Evolutionary conservation across 768 basidiomycete species (phyloP).

Genomic region (Boletellus sp.): DNA sequence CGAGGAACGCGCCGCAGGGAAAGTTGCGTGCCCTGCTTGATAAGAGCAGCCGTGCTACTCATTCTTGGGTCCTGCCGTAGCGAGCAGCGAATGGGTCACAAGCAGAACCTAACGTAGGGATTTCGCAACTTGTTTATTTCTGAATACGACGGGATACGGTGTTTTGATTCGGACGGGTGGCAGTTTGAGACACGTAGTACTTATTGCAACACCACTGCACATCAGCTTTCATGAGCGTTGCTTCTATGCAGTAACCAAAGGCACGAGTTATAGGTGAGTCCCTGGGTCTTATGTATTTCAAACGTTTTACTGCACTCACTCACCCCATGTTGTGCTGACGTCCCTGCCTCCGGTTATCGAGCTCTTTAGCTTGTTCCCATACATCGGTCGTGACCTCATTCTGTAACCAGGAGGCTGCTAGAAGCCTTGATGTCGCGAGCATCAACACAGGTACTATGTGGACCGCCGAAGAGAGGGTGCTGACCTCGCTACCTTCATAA

Average conservation of each 20-base stretch:
- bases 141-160: constrained; percentile 6
- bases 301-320: not conserved
- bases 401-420: constrained; percentile 60
- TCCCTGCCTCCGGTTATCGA: constrained; percentile 46
- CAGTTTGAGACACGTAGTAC: not conserved
- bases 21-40: constrained; percentile 22
- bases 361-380: constrained; percentile 63
- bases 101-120: not conserved
- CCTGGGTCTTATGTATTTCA: not conserved
- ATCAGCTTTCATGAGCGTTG: not conserved
- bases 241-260: not conserved
- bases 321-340: constrained; percentile 10
- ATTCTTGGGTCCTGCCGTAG: constrained; percentile 11
- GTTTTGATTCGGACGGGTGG: constrained; percentile 11
- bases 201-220: constrained; percentile 6
- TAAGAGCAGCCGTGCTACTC: constrained; percentile 11
- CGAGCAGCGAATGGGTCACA: not conserved
- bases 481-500: constrained; percentile 70
- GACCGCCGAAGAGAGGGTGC: constrained; percentile 11
- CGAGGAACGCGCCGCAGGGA: constrained; percentile 23
- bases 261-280: not conserved
- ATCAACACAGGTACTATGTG: constrained; percentile 1
- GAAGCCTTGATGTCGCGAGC: constrained; percentile 40
- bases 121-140: constrained; percentile 6
- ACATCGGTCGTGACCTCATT: constrained; percentile 49